Conservation (phyloP, 805 yeast genomes). For the Teunomyces kruisii region DNA sequence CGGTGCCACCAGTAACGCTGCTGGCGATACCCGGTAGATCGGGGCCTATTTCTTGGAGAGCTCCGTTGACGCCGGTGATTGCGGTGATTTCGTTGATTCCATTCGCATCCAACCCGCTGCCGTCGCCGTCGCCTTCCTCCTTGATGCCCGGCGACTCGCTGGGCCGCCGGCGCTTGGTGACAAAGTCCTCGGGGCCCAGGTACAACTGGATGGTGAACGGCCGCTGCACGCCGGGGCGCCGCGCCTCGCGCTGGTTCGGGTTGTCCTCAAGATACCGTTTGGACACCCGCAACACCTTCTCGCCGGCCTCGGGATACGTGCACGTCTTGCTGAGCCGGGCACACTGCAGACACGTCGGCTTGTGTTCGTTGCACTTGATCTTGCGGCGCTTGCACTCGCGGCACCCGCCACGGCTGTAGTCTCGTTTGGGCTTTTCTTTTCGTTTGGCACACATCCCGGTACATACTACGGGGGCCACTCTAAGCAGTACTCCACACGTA, state of each 20-base stretch:
- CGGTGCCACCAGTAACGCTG: no score
- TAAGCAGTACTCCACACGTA: neutral
- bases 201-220: slow-evolving; percentile 9
- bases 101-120: neutral
- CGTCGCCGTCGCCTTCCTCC: neutral
- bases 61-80: no score
- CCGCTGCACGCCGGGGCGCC: neutral
- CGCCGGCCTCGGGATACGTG: slow-evolving; percentile 36
- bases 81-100: no score
- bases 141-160: neutral
- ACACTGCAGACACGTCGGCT: slow-evolving; percentile 34
- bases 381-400: slow-evolving; percentile 43
- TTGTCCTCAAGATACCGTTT: slow-evolving; percentile 7
- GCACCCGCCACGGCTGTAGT: slow-evolving; percentile 41
- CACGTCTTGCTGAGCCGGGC: slow-evolving; percentile 31
- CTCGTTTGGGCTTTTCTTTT: slow-evolving; percentile 9
- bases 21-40: no score
- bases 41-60: no score
- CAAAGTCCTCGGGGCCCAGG: slow-evolving; percentile 10
- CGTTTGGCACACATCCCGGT: slow-evolving; percentile 5
- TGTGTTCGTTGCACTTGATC: slow-evolving; percentile 40
- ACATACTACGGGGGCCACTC: neutral
- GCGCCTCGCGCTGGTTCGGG: neutral
- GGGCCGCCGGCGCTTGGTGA: neutral
- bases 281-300: slow-evolving; percentile 31